A percentile compares a stretch with the other conserved stretches of the same genome.
These are phyloP conservation scores for Lycium ferocissimum DNA, from an alignment of 257 asterid genomes.

Conservation along the genomic window DNA sequence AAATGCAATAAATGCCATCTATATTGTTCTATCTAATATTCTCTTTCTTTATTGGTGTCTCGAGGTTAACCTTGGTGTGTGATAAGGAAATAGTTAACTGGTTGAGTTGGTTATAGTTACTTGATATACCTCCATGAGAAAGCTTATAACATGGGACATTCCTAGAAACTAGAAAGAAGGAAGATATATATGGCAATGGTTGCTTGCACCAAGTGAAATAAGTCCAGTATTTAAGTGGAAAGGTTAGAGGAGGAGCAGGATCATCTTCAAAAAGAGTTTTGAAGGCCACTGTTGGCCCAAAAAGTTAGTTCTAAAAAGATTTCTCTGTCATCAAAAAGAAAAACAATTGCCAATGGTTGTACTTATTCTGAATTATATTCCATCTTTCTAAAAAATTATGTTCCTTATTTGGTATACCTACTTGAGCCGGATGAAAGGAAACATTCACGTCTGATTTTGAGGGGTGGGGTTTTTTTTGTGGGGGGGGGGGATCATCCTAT, in stretches of 20 bases:
- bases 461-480: too few species aligned
- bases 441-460: too few species aligned
- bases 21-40: background rate
- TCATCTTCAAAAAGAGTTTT: background rate
- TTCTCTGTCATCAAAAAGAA: background rate
- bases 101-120: background rate
- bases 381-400: background rate
- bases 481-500: too few species aligned
- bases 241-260: background rate
- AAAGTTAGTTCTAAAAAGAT: background rate
- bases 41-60: constrained; percentile 12
- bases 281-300: background rate
- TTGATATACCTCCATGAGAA: background rate
- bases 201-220: constrained; percentile 2
- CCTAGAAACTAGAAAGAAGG: background rate
- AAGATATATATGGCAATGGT: constrained; percentile 1
- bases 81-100: background rate
- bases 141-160: background rate
- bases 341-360: background rate
- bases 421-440: too few species aligned
- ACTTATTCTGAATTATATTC: constrained; percentile 17
- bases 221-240: background rate
- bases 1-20: background rate
- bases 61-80: background rate
- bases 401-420: too few species aligned